Evolutionary conservation across 306 rosid species (phyloP), one percentile per base, ranked within the genome.

Genomic region (Prunus fruticosa): DNA sequence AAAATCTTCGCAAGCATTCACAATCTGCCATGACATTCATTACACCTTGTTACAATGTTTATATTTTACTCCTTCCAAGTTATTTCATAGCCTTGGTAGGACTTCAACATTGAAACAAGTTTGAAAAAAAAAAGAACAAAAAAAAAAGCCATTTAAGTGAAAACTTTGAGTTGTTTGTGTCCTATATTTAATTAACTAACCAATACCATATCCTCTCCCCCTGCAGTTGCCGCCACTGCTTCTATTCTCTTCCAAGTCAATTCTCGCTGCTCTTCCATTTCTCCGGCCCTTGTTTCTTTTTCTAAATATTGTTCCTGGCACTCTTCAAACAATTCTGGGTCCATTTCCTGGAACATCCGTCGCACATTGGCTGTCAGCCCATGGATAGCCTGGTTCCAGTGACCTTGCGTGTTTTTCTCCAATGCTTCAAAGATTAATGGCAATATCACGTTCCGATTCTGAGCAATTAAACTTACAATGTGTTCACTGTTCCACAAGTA

Each of bases 401-500:
- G 96, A 67, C 85, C 75, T 75, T 77, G 84, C 43, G 79, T 70
- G 78, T 87, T 89, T 72, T 78, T 91, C 85, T 91, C 91, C 79
- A 87, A 73, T 14, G 90, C 80, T 69, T 87, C 92, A 57, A 87
- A 84, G 69, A 91, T 78, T 72, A 87, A 30, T 15, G 93, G 91
- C 61, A 91, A 82, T 82, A 89, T 84, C 52, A 56, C 82, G 27
- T 56, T 78, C 74, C 91, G 84, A 76, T 89, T 87, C 75, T 79
- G 84, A 72, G 89, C 76, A 60, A 91, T 82, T 65, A 86, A 77
- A 75, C 82, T 76, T 51, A 89, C 76, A 41, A 89, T 71, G 75
- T 84, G 89, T 70, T 87, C 93, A 20, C 88, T 91, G 81, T 86
- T 87, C 93, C 93, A 91, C 76, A 91, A 72, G 84, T 71, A 80